A percentile compares a stretch with the other conserved stretches of the same genome.
These are phyloP conservation scores for Coprinopsis cinerea DNA, from an alignment of 768 basidiomycete species.

Conservation along the genomic window DNA sequence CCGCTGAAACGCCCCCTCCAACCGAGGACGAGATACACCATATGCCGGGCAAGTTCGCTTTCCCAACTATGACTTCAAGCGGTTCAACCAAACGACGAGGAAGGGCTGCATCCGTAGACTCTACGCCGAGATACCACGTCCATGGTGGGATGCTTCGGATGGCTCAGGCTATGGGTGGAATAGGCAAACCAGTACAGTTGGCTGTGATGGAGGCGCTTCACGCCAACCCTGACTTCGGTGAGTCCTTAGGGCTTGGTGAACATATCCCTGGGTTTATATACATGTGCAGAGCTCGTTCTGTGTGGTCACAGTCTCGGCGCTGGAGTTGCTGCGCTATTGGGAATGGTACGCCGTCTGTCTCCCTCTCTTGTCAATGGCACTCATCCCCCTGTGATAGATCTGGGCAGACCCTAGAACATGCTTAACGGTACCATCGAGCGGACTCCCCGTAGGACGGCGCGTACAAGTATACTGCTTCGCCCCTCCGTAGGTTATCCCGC, in stretches of 20 bases:
- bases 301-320: constrained; percentile 85
- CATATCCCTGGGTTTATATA: not conserved
- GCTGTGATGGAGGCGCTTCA: constrained; percentile 67
- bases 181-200: constrained; percentile 70
- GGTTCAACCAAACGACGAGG: constrained; percentile 17
- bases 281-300: constrained; percentile 53
- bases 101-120: constrained; percentile 3
- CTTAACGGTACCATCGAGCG: constrained; percentile 60
- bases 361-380: not conserved
- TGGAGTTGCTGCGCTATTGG: constrained; percentile 71
- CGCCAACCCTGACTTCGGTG: constrained; percentile 69
- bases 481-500: constrained; percentile 53
- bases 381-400: constrained; percentile 42
- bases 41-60: constrained; percentile 31
- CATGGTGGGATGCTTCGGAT: constrained; percentile 80
- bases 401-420: constrained; percentile 83
- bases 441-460: constrained; percentile 58
- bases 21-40: constrained; percentile 26
- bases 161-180: constrained; percentile 72
- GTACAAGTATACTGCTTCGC: constrained; percentile 77
- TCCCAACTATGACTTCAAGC: constrained; percentile 26
- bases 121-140: constrained; percentile 45
- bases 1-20: constrained; percentile 33
- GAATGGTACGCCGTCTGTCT: constrained; percentile 48
- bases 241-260: constrained; percentile 19